phyloP scores from a whole-genome alignment of 2,329 filamentous ascomycete genomes.

The Geosmithia putterillii region DNA sequence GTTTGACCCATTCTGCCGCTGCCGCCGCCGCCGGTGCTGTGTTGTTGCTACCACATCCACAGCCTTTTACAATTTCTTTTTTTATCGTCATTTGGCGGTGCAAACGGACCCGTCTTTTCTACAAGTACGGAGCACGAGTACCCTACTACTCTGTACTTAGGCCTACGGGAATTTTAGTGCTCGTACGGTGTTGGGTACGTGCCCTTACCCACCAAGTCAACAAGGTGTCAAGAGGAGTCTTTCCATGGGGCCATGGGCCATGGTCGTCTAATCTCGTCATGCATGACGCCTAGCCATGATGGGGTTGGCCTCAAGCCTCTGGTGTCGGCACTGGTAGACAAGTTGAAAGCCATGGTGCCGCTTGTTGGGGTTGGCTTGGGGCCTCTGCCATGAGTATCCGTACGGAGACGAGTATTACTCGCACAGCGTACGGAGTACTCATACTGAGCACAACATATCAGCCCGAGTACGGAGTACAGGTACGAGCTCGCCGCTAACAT shows the following conservation, averaged over 20 bases:
- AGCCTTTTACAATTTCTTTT: too few species aligned
- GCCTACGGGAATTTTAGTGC: too few species aligned
- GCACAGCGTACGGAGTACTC: neutral
- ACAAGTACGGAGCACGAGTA: too few species aligned
- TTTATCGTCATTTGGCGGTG: too few species aligned
- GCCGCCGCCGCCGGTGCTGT: too few species aligned
- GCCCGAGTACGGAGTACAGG: too few species aligned
- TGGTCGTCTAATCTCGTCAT: neutral
- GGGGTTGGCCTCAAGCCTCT: neutral
- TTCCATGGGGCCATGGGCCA: neutral
- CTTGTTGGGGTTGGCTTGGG: neutral
- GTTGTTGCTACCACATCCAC: too few species aligned
- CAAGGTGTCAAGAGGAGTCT: neutral
- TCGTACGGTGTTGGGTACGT: neutral
- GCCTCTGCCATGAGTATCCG: too few species aligned
- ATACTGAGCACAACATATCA: neutral
- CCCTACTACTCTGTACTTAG: too few species aligned
- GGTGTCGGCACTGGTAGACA: neutral
- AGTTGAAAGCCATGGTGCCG: neutral
- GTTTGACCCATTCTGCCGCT: too few species aligned
- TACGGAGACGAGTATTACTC: neutral
- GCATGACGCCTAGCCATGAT: neutral
- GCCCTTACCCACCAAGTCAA: neutral
- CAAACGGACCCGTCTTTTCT: too few species aligned
- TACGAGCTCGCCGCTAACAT: too few species aligned